phyloP scores from a whole-genome alignment of 108 stramenopile species.

The Chaetoceros tenuissimus region DNA sequence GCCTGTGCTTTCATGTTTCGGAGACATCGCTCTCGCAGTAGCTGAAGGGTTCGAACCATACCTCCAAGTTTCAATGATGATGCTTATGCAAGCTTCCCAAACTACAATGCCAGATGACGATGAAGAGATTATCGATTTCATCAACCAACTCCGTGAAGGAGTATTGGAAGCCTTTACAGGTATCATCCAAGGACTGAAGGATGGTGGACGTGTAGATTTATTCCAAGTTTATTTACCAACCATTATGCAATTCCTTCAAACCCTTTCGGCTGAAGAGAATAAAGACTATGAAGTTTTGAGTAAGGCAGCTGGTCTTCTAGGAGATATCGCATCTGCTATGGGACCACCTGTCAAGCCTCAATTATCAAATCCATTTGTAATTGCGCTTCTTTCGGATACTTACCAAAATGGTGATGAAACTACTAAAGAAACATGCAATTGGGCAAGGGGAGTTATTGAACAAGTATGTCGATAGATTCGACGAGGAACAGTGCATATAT shows the following conservation, averaged over 20 bases:
- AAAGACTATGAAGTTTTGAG: slow-evolving; percentile 67
- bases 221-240: slow-evolving; percentile 50
- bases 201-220: slow-evolving; percentile 48
- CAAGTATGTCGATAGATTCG: slow-evolving; percentile 10
- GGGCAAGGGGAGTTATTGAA: slow-evolving; percentile 46
- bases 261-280: slow-evolving; percentile 49
- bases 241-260: slow-evolving; percentile 56
- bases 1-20: slow-evolving; percentile 88
- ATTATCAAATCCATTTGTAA: slow-evolving; percentile 52
- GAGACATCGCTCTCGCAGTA: slow-evolving; percentile 93
- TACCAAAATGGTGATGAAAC: slow-evolving; percentile 38
- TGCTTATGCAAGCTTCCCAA: slow-evolving; percentile 86
- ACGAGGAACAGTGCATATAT: no score
- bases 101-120: slow-evolving; percentile 81
- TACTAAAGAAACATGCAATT: slow-evolving; percentile 42
- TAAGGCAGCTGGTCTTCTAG: slow-evolving; percentile 73
- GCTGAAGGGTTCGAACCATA: slow-evolving; percentile 87
- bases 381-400: slow-evolving; percentile 50
- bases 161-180: slow-evolving; percentile 96
- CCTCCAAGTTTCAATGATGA: slow-evolving; percentile 72
- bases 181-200: slow-evolving; percentile 85
- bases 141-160: slow-evolving; percentile 81
- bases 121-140: slow-evolving; percentile 93
- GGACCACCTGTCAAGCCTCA: slow-evolving; percentile 45
- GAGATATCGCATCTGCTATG: slow-evolving; percentile 66